Evolutionary conservation across 176 grass and related monocot species (phyloP).

Genomic region (Chloris gayana): DNA sequence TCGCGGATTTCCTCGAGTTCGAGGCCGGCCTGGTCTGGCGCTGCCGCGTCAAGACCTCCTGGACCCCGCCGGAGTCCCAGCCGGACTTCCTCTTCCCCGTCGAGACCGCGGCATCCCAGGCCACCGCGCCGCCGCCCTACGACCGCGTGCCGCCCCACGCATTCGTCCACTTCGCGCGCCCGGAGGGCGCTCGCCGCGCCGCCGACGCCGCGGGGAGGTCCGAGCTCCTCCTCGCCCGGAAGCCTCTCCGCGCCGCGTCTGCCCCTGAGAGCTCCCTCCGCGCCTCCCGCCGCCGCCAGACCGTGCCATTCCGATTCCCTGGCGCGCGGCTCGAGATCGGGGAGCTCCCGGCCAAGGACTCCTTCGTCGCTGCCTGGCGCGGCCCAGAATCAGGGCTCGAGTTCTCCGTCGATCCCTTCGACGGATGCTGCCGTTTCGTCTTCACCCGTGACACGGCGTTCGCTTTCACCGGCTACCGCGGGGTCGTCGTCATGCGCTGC

Average conservation of each 20-base stretch:
- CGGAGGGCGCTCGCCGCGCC: constrained; percentile 59
- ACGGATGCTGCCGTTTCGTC: constrained; percentile 57
- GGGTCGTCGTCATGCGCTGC: constrained; percentile 53
- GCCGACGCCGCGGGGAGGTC: constrained; percentile 49
- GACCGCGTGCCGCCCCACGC: constrained; percentile 71
- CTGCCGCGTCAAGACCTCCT: constrained; percentile 84
- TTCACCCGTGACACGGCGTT: constrained; percentile 71
- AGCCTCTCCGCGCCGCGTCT: constrained; percentile 44
- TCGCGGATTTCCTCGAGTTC: constrained; percentile 60
- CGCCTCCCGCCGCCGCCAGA: constrained; percentile 44
- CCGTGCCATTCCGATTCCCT: constrained; percentile 61
- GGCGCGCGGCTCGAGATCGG: constrained; percentile 68
- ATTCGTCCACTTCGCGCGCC: constrained; percentile 82
- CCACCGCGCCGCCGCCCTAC: constrained; percentile 37
- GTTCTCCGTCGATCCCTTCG: constrained; percentile 80
- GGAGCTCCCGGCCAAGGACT: constrained; percentile 25
- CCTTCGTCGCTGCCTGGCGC: constrained; percentile 70
- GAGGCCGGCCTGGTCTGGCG: constrained; percentile 83
- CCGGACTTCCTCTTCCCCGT: constrained; percentile 53
- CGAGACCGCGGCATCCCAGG: not conserved
- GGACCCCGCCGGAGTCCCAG: constrained; percentile 65
- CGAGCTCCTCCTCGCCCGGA: constrained; percentile 47
- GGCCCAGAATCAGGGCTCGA: constrained; percentile 46
- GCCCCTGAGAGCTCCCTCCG: constrained; percentile 60
- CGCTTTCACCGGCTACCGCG: constrained; percentile 39